Conservation (phyloP, 108 stramenopile genomes). For the Cyclotella atomus region DNA sequence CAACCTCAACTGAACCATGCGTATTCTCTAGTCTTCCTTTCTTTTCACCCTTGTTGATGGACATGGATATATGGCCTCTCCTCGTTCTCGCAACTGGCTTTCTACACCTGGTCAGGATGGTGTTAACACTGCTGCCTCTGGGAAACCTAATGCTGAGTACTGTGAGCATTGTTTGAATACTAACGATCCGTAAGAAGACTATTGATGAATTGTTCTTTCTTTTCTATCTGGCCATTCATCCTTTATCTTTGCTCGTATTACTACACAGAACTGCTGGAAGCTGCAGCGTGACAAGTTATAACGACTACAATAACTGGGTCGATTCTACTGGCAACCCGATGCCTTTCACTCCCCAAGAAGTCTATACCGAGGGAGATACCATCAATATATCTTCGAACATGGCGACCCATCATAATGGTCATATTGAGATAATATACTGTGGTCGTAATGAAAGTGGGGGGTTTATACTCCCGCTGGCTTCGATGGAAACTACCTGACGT, state of each 20-base stretch:
- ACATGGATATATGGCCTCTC: neutral
- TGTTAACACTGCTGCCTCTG: neutral
- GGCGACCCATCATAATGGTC: slow-evolving; percentile 38
- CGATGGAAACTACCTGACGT: slow-evolving; percentile 32
- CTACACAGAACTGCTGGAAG: neutral
- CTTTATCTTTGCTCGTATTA: neutral
- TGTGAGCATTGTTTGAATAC: slow-evolving; percentile 41
- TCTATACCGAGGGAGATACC: slow-evolving; percentile 23
- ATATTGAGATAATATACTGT: slow-evolving; percentile 38
- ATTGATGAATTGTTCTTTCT: neutral
- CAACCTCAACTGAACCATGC: neutral
- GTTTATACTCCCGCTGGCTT: slow-evolving; percentile 32
- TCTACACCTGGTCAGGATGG: neutral
- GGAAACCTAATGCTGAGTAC: slow-evolving; percentile 29
- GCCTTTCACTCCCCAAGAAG: slow-evolving; percentile 30
- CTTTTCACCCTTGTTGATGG: neutral
- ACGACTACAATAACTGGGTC: slow-evolving; percentile 22
- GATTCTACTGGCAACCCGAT: slow-evolving; percentile 24
- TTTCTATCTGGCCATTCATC: too few species aligned
- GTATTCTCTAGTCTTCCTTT: neutral
- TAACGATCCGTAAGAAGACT: slow-evolving; percentile 26
- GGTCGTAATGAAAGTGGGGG: neutral
- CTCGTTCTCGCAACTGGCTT: neutral
- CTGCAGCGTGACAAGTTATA: neutral
- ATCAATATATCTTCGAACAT: slow-evolving; percentile 20